Conservation (phyloP, 768 basidiomycete genomes). For the Phylloporus scabripes region DNA sequence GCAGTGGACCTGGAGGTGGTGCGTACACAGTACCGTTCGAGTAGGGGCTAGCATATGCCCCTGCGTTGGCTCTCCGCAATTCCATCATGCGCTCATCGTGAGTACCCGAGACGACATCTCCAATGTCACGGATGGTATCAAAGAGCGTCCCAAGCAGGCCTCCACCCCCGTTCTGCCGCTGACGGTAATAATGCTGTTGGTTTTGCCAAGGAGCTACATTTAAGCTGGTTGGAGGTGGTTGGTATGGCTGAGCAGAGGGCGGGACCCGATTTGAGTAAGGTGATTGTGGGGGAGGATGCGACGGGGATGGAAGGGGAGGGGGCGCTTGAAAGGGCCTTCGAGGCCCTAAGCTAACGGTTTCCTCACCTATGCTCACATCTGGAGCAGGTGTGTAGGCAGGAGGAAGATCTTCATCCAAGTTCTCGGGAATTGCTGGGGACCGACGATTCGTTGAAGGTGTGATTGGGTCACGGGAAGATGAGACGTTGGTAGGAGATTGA, state of each 20-base stretch:
- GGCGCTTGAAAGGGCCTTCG: slow-evolving; percentile 53
- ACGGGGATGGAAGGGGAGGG: slow-evolving; percentile 14
- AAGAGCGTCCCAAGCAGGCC: slow-evolving; percentile 26
- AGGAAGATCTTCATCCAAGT: slow-evolving; percentile 48
- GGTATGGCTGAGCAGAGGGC: not conserved
- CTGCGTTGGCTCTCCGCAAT: slow-evolving; percentile 12
- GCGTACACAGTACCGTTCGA: slow-evolving; percentile 5
- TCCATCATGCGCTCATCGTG: slow-evolving; percentile 16
- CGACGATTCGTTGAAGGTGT: no score
- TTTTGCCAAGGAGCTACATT: slow-evolving; percentile 19
- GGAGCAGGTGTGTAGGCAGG: slow-evolving; percentile 66
- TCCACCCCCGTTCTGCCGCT: slow-evolving; percentile 14
- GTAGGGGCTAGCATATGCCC: slow-evolving; percentile 20
- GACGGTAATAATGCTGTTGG: slow-evolving; percentile 13
- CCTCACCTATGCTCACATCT: slow-evolving; percentile 51
- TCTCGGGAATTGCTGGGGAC: not conserved
- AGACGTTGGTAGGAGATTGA: not conserved
- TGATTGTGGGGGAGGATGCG: not conserved
- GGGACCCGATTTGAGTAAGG: not conserved
- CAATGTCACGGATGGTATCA: slow-evolving; percentile 25
- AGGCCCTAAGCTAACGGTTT: slow-evolving; percentile 59
- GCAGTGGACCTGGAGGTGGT: slow-evolving; percentile 8
- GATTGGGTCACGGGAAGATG: no score
- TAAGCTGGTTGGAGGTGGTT: not conserved
- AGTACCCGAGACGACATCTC: slow-evolving; percentile 24